These are phyloP conservation scores for Closterium sp. DNA, from an alignment of 139 green algal genomes.

Conservation along the genomic window DNA sequence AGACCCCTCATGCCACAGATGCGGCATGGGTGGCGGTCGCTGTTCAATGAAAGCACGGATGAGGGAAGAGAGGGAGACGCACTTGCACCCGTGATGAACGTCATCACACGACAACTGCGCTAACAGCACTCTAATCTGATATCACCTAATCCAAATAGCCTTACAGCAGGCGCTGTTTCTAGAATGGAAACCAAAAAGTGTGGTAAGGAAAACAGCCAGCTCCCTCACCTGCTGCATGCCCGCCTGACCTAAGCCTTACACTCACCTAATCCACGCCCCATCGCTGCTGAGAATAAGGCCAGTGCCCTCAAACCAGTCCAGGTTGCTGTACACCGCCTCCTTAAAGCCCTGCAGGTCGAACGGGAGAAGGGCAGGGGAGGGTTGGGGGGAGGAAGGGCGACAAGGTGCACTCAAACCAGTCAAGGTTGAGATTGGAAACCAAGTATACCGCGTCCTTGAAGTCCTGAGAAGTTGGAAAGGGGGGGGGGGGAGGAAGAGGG, in stretches of 20 bases:
- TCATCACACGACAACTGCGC: constrained; percentile 55
- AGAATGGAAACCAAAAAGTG: too few species aligned
- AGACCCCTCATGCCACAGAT: constrained; percentile 92
- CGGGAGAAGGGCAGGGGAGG: too few species aligned
- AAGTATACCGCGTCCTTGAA: too few species aligned
- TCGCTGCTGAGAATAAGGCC: constrained; percentile 81
- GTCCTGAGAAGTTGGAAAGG: too few species aligned
- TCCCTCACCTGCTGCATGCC: too few species aligned
- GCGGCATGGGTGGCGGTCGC: constrained; percentile 85
- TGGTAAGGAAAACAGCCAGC: not conserved
- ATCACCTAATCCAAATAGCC: too few species aligned
- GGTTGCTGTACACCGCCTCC: constrained; percentile 23
- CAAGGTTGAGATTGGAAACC: too few species aligned
- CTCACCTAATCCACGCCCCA: constrained; percentile 75
- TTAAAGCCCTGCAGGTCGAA: not conserved
- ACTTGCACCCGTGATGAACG: constrained; percentile 86
- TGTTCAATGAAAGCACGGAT: constrained; percentile 14
- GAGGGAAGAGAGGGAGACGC: constrained; percentile 49
- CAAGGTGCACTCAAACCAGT: too few species aligned
- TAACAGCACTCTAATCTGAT: too few species aligned
- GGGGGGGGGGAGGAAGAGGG: too few species aligned
- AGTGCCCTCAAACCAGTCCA: constrained; percentile 56
- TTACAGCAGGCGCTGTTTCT: too few species aligned
- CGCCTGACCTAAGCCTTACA: too few species aligned
- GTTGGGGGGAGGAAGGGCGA: not conserved